Conservation (phyloP, 2,329 filamentous ascomycete genomes). For the Phialophora verrucosa region DNA sequence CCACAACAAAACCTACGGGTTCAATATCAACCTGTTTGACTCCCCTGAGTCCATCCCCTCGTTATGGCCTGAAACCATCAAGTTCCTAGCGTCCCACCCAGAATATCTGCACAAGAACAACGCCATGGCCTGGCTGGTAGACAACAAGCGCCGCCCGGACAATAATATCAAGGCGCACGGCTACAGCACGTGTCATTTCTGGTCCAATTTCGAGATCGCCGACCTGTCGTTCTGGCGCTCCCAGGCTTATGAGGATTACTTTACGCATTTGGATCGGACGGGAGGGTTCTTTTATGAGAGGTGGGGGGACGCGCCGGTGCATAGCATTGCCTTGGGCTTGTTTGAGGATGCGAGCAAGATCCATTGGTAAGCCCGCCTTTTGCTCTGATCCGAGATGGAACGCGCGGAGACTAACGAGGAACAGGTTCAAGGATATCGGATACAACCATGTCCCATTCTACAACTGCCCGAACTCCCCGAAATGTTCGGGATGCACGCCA, state of each 20-base stretch:
- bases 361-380: constrained; percentile 73
- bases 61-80: constrained; percentile 93
- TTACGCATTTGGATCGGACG: constrained; percentile 89
- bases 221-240: constrained; percentile 93
- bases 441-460: constrained; percentile 99
- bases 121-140: constrained; percentile 85
- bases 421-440: constrained; percentile 97
- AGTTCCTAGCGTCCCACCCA: constrained; percentile 85
- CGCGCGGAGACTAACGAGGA: not conserved
- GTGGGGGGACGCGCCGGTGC: constrained; percentile 97
- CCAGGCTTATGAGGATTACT: constrained; percentile 91
- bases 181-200: constrained; percentile 98
- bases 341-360: constrained; percentile 91
- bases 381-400: not conserved
- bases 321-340: constrained; percentile 88
- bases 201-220: constrained; percentile 97
- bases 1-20: constrained; percentile 98
- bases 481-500: constrained; percentile 85
- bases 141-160: constrained; percentile 75
- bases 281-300: constrained; percentile 99
- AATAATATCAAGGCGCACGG: constrained; percentile 83
- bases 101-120: constrained; percentile 82
- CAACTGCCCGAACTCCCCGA: constrained; percentile 96
- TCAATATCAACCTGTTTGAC: constrained; percentile 97
- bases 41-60: constrained; percentile 82